Evolutionary conservation across 805 yeast genomes (phyloP).

Genomic region (Ogataea parapolymorpha): DNA sequence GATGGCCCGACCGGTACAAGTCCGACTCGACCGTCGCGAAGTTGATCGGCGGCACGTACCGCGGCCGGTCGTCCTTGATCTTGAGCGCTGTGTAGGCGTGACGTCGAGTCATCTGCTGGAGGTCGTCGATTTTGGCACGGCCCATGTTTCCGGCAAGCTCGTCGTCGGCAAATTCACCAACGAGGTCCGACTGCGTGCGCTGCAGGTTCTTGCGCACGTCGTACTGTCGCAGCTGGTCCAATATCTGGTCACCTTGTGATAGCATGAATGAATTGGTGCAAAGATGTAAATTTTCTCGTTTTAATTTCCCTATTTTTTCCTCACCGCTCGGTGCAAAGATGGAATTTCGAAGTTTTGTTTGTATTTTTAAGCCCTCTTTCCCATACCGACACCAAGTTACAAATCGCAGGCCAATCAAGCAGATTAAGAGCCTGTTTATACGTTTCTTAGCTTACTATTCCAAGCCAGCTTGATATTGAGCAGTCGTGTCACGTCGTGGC

Average conservation of each 20-base stretch:
- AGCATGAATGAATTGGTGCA: slow-evolving; percentile 19
- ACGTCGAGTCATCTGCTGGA: slow-evolving; percentile 1
- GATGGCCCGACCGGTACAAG: slow-evolving; percentile 90
- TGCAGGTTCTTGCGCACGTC: slow-evolving; percentile 28
- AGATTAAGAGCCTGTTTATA: not conserved
- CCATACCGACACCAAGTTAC: not conserved
- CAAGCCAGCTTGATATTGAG: not conserved
- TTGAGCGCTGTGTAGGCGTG: slow-evolving; percentile 32
- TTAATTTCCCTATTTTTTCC: too few relatives aligned
- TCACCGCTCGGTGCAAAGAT: not conserved
- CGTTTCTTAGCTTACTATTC: not conserved
- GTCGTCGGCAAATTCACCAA: not conserved
- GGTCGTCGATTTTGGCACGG: not conserved
- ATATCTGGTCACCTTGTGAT: slow-evolving; percentile 34
- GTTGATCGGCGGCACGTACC: slow-evolving; percentile 84
- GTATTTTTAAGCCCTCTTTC: slow-evolving; percentile 4
- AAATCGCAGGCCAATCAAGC: slow-evolving; percentile 1
- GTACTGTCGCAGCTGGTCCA: slow-evolving; percentile 33
- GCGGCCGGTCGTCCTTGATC: slow-evolving; percentile 30
- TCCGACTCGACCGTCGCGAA: slow-evolving; percentile 86
- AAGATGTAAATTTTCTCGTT: not conserved
- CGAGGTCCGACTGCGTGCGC: slow-evolving; percentile 17
- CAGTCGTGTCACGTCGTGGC: not conserved
- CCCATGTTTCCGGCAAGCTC: not conserved
- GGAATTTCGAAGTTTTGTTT: slow-evolving; percentile 7